phyloP scores from a whole-genome alignment of 1,139 yeast species.

The Geotrichum klebahnii region DNA sequence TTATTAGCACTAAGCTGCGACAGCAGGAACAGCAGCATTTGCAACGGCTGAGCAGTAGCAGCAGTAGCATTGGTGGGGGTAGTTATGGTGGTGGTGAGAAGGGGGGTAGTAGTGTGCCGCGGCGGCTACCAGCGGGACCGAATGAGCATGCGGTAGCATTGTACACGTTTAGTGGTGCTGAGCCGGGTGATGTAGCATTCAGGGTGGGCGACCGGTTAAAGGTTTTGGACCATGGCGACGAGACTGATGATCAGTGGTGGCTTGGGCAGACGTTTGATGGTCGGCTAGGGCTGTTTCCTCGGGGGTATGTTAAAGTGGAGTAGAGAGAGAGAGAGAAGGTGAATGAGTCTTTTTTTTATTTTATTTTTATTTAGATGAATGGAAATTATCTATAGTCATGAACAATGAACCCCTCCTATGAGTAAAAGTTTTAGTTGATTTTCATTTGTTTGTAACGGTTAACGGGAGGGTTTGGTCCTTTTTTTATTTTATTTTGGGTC shows the following conservation, averaged over 20 bases:
- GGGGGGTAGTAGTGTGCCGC: neutral
- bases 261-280: slow-evolving; percentile 50
- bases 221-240: slow-evolving; percentile 43
- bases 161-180: slow-evolving; percentile 39
- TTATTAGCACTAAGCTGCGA: slow-evolving; percentile 8
- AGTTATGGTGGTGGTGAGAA: neutral
- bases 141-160: slow-evolving; percentile 37
- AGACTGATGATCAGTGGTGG: slow-evolving; percentile 55
- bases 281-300: slow-evolving; percentile 51
- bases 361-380: neutral
- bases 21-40: slow-evolving; percentile 7
- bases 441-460: too few species aligned
- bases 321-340: slow-evolving; percentile 24
- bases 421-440: too few species aligned
- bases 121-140: slow-evolving; percentile 9
- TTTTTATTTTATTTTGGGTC: too few species aligned
- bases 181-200: slow-evolving; percentile 51
- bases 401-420: too few species aligned
- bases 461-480: too few species aligned
- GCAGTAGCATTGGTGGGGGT: neutral
- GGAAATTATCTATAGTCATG: neutral
- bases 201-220: slow-evolving; percentile 48
- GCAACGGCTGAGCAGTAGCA: slow-evolving; percentile 1
- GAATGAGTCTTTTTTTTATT: neutral
- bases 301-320: slow-evolving; percentile 45